Evolutionary conservation across 495 filamentous ascomycete species (phyloP).

Genomic region (Xylaria acuta): DNA sequence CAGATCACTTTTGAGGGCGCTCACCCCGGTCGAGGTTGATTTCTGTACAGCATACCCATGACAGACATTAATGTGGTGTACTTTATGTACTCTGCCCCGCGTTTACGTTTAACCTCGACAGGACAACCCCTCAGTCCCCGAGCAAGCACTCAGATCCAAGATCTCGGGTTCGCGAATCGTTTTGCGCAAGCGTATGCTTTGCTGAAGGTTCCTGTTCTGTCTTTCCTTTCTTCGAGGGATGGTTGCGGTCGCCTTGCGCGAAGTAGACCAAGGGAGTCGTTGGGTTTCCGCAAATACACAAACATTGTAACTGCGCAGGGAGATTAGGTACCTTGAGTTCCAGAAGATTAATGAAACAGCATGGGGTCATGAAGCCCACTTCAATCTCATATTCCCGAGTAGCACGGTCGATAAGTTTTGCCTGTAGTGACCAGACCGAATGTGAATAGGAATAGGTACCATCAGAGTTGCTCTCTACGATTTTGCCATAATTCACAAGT

Average conservation of each 20-base stretch:
- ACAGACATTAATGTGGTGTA: neutral
- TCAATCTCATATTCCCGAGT: slow-evolving; percentile 14
- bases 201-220: neutral
- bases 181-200: neutral
- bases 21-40: neutral
- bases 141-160: neutral
- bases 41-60: slow-evolving; percentile 7
- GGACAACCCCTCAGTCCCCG: neutral
- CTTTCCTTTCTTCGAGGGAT: neutral
- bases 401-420: neutral
- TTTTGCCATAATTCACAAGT: neutral
- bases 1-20: slow-evolving; percentile 3
- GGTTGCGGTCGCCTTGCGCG: neutral
- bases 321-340: neutral
- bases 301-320: neutral
- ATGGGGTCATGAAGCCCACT: slow-evolving; percentile 11
- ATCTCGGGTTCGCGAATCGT: neutral
- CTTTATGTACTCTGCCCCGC: slow-evolving; percentile 8
- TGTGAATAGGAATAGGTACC: neutral
- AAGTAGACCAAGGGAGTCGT: neutral
- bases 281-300: neutral
- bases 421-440: neutral
- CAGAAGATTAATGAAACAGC: slow-evolving; percentile 12
- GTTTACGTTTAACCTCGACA: neutral
- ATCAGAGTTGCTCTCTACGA: neutral